Conservation (phyloP, 148 eudicot genomes). For the Chenopodium album region DNA sequence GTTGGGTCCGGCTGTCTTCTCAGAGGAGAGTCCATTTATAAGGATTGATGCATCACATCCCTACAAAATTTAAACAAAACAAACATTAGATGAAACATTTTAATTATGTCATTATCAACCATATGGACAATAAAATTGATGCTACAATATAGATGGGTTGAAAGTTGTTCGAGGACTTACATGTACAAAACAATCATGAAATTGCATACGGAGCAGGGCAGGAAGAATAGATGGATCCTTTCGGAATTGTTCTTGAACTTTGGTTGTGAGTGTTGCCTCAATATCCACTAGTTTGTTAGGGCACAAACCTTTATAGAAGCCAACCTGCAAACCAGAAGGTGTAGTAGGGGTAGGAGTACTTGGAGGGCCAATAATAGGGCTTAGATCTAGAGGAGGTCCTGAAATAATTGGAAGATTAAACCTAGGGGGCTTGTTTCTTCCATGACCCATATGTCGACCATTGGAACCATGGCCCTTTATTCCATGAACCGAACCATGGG, state of each 20-base stretch:
- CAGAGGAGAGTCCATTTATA: constrained; percentile 15
- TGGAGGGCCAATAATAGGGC: neutral
- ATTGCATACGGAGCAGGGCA: constrained; percentile 30
- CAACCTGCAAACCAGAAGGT: constrained; percentile 3
- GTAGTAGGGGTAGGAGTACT: constrained; percentile 6
- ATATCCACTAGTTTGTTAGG: constrained; percentile 7
- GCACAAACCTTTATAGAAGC: constrained; percentile 19
- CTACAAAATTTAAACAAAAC: neutral
- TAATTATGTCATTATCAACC: too few species aligned
- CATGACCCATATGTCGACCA: neutral
- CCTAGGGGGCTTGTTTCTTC: neutral
- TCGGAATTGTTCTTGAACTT: constrained; percentile 17
- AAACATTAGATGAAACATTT: neutral
- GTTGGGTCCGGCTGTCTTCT: constrained; percentile 25
- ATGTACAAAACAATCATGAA: constrained; percentile 32
- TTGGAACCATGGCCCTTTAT: neutral
- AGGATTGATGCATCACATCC: constrained; percentile 35
- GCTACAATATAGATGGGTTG: too few species aligned
- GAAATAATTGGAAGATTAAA: neutral
- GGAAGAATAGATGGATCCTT: constrained; percentile 20
- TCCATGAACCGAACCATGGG: neutral
- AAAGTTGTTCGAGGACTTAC: constrained; percentile 5
- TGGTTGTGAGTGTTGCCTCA: constrained; percentile 11
- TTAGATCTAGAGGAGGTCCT: neutral
- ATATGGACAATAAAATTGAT: too few species aligned